A percentile compares a stretch with the other conserved stretches of the same genome.
Evolutionary conservation across 2,329 filamentous ascomycete genomes (phyloP).

Genomic region (Coniella lustricola): DNA sequence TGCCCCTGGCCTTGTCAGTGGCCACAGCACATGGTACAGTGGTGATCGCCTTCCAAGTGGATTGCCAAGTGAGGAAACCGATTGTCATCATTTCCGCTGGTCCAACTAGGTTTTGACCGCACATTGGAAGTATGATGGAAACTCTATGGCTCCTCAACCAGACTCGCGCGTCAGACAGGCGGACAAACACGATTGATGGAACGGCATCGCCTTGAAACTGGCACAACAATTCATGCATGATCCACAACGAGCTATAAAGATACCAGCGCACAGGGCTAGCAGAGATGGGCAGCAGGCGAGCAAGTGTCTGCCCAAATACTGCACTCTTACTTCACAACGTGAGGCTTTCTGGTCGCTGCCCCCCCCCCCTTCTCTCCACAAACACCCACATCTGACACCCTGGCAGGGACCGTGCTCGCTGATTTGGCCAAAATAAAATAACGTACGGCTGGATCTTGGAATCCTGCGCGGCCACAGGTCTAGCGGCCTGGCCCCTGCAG

Average conservation of each 20-base stretch:
- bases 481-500: conserved; percentile 17
- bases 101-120: not conserved
- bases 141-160: not conserved
- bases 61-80: not conserved
- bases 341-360: too few relatives aligned
- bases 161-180: too few relatives aligned
- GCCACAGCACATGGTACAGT: not conserved
- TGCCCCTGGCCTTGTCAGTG: not conserved
- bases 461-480: conserved; percentile 8
- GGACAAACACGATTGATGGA: too few relatives aligned
- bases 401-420: conserved; percentile 10
- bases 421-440: conserved; percentile 20
- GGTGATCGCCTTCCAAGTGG: not conserved
- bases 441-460: conserved; percentile 16
- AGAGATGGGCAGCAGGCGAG: too few relatives aligned
- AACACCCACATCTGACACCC: conserved; percentile 7
- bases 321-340: too few relatives aligned
- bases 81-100: conserved; percentile 4
- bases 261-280: too few relatives aligned
- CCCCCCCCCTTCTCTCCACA: too few relatives aligned
- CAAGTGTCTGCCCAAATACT: too few relatives aligned
- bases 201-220: too few relatives aligned
- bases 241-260: too few relatives aligned
- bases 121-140: too few relatives aligned
- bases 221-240: too few relatives aligned